Conservation (phyloP, 2,329 filamentous ascomycete genomes). For the Plectosphaerella cucumerina region DNA sequence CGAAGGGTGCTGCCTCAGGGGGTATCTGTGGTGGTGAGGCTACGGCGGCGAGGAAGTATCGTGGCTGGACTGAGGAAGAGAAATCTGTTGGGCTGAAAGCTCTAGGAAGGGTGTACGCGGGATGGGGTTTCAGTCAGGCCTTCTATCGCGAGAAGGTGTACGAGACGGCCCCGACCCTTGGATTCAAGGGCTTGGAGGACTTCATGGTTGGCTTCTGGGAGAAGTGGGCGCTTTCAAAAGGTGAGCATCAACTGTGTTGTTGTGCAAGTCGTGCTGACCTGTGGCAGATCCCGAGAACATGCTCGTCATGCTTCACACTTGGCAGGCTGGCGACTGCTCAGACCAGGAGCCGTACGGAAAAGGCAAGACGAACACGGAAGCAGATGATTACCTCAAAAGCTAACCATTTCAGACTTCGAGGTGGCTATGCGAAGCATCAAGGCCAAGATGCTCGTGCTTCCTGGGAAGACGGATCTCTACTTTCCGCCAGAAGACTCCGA, state of each 20-base stretch:
- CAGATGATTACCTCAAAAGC: neutral
- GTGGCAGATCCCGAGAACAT: constrained; percentile 65
- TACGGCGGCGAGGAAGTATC: constrained; percentile 12
- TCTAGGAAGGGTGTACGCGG: constrained; percentile 71
- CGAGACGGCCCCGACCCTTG: constrained; percentile 48
- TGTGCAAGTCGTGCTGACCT: neutral
- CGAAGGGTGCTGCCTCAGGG: constrained; percentile 43
- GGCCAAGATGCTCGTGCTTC: constrained; percentile 67
- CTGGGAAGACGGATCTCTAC: constrained; percentile 71
- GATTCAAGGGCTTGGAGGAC: constrained; percentile 65
- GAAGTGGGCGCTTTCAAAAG: constrained; percentile 65
- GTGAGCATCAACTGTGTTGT: constrained; percentile 20
- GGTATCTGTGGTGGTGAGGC: constrained; percentile 32
- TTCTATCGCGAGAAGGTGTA: constrained; percentile 73
- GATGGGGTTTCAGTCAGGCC: constrained; percentile 75
- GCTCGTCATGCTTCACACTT: constrained; percentile 71
- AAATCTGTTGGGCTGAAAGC: constrained; percentile 54
- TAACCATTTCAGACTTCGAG: constrained; percentile 58
- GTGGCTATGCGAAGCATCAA: constrained; percentile 66
- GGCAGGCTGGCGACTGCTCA: constrained; percentile 71
- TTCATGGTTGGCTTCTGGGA: constrained; percentile 78
- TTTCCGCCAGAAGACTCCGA: constrained; percentile 78
- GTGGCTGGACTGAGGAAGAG: constrained; percentile 35
- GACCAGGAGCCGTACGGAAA: constrained; percentile 61
- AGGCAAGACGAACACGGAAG: neutral